Conservation (phyloP, 331 rosid genomes). For the Arachis monticola region DNA sequence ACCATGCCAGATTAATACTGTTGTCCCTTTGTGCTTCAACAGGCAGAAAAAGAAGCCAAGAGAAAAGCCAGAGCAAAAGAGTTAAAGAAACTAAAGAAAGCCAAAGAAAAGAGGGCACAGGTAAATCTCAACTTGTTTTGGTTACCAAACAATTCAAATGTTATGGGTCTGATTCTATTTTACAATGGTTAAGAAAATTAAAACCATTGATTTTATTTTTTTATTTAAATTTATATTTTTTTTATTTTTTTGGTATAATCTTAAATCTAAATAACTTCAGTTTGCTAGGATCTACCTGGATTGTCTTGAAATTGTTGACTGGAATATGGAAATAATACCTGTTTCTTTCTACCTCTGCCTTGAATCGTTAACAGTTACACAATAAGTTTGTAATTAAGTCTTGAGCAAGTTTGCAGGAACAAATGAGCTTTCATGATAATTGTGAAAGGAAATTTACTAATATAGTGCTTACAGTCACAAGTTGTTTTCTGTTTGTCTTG, state of each 20-base stretch:
- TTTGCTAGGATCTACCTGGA: slow-evolving; percentile 14
- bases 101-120: slow-evolving; percentile 89
- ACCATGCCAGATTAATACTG: slow-evolving; percentile 21
- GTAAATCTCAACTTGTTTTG: slow-evolving; percentile 46
- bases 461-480: too few species aligned
- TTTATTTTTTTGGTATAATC: background rate
- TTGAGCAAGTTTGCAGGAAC: slow-evolving; percentile 5
- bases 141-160: background rate
- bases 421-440: slow-evolving; percentile 15
- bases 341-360: slow-evolving; percentile 5
- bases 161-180: background rate
- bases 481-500: background rate
- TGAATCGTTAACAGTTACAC: background rate
- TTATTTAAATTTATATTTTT: background rate
- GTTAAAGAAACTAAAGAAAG: slow-evolving; percentile 84
- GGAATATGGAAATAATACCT: slow-evolving; percentile 11
- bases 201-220: slow-evolving; percentile 8
- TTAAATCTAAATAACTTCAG: slow-evolving; percentile 11
- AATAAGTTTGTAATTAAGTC: slow-evolving; percentile 28
- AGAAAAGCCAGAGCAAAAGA: slow-evolving; percentile 93
- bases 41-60: slow-evolving; percentile 96
- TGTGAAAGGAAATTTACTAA: background rate
- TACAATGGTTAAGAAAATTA: too few species aligned
- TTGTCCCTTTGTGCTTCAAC: slow-evolving; percentile 44
- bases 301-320: slow-evolving; percentile 22